Conservation (phyloP, 495 filamentous ascomycete species). For the Aspergillus bertholletiae region DNA sequence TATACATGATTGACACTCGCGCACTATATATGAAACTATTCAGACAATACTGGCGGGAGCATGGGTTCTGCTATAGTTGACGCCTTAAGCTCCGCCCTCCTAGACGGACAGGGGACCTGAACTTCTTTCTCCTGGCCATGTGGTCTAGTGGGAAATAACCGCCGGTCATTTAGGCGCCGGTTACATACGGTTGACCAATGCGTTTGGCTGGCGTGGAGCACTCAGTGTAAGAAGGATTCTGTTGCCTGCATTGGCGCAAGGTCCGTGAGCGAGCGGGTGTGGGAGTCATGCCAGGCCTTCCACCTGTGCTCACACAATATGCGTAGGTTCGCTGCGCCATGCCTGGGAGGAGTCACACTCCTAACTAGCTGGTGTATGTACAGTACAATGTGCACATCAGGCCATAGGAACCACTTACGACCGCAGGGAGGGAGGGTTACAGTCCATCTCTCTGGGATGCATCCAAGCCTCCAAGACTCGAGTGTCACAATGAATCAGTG, state of each 20-base stretch:
- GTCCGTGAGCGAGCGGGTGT: conserved; percentile 6
- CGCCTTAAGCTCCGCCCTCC: neutral
- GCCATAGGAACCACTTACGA: neutral
- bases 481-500: neutral
- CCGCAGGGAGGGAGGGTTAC: neutral
- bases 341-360: neutral
- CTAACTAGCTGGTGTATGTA: too few species aligned
- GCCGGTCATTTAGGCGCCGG: neutral
- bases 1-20: neutral
- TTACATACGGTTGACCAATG: conserved; percentile 1
- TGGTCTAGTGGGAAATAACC: neutral
- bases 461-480: neutral
- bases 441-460: neutral
- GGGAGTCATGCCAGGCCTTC: neutral
- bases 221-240: conserved; percentile 1
- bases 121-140: neutral
- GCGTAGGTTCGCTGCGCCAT: neutral
- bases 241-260: conserved; percentile 13
- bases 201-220: neutral
- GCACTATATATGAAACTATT: neutral
- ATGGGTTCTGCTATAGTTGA: neutral
- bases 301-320: neutral
- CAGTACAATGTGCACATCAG: neutral
- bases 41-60: neutral
- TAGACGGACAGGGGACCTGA: neutral